These are phyloP conservation scores for Chlorella variabilis DNA, from an alignment of 163 green algal species.

Conservation along the genomic window DNA sequence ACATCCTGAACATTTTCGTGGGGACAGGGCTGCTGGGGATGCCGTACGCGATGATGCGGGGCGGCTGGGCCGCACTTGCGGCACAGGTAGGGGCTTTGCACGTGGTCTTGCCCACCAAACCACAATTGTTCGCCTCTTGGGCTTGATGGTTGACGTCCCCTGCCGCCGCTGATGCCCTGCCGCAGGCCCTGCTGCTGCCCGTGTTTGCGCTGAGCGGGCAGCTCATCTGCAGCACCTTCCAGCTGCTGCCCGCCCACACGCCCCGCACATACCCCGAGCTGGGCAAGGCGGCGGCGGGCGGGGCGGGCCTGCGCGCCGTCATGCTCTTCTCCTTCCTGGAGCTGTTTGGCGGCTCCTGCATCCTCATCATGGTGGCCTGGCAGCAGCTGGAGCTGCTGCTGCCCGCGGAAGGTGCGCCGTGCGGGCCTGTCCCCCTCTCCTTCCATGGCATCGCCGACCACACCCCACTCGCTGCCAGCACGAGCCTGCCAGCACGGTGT, in stretches of 20 bases:
- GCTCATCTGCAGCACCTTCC: constrained; percentile 52
- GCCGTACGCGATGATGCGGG: constrained; percentile 3
- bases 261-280: constrained; percentile 55
- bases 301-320: constrained; percentile 42
- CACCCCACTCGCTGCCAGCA: no score
- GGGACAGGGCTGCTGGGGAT: constrained; percentile 3
- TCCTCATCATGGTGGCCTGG: constrained; percentile 60
- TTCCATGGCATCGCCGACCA: not conserved
- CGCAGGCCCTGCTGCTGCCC: not conserved
- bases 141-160: no score
- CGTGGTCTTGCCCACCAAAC: no score
- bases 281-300: constrained; percentile 28
- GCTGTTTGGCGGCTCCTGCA: constrained; percentile 51
- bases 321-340: constrained; percentile 48
- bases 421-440: not conserved
- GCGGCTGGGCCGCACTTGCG: constrained; percentile 51
- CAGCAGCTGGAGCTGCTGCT: constrained; percentile 52
- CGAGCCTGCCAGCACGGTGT: not conserved
- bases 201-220: constrained; percentile 51
- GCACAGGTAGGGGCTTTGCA: constrained; percentile 1
- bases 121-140: not conserved
- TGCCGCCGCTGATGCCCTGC: no score
- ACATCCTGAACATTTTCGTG: not conserved
- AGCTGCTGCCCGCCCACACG: constrained; percentile 31
- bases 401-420: not conserved